Evolutionary conservation across 2,329 filamentous ascomycete species (phyloP).

Genomic region (Venturia asperata): DNA sequence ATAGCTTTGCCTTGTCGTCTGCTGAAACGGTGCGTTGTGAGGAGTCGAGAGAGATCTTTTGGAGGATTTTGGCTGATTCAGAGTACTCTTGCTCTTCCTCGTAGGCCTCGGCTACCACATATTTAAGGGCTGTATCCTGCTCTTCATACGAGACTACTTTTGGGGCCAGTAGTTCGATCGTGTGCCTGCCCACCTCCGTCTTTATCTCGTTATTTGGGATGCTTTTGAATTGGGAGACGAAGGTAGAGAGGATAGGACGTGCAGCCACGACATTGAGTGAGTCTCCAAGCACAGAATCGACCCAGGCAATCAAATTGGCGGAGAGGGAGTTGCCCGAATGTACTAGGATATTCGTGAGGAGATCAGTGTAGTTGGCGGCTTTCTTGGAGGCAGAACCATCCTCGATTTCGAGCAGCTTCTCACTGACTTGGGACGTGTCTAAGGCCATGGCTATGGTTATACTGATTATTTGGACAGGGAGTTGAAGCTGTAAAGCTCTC

Average conservation of each 20-base stretch:
- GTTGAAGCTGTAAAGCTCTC: background rate
- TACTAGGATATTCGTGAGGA: conserved; percentile 51
- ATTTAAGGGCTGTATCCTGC: conserved; percentile 70
- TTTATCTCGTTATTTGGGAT: conserved; percentile 58
- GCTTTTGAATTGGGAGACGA: conserved; percentile 56
- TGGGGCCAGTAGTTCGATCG: conserved; percentile 60
- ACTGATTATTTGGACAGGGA: background rate
- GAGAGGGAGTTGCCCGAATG: conserved; percentile 41
- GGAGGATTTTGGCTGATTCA: conserved; percentile 68
- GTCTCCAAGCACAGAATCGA: conserved; percentile 60
- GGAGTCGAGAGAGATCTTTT: conserved; percentile 80
- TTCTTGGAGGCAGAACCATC: conserved; percentile 43
- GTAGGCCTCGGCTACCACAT: conserved; percentile 75
- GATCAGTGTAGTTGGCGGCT: conserved; percentile 48
- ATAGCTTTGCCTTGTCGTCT: conserved; percentile 74
- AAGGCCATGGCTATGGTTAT: conserved; percentile 41
- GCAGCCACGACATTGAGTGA: conserved; percentile 69
- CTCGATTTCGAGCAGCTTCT: conserved; percentile 45
- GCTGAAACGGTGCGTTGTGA: conserved; percentile 79
- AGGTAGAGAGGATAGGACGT: conserved; percentile 60
- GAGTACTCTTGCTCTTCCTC: conserved; percentile 75
- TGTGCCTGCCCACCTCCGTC: conserved; percentile 67
- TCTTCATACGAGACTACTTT: conserved; percentile 73
- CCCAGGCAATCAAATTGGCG: conserved; percentile 60
- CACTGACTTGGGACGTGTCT: conserved; percentile 34